Percentiles rank a stretch among this genome's conserved stretches.
These are phyloP conservation scores for Botrytis deweyae DNA, from an alignment of 2,329 filamentous ascomycete genomes.

Conservation along the genomic window DNA sequence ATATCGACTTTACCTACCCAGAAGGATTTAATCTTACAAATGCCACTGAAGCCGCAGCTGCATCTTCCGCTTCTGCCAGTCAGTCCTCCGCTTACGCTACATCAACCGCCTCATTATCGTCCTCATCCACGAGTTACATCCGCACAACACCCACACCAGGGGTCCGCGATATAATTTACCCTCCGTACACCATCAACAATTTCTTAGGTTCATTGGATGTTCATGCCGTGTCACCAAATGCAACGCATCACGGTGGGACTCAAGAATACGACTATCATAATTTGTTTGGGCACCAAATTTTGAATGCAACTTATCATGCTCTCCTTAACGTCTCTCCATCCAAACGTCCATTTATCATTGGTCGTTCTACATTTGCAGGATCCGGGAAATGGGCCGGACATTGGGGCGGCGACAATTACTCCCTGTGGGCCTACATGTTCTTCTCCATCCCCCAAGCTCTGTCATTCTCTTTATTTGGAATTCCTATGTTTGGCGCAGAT, in stretches of 20 bases:
- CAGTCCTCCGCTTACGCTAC: conserved; percentile 45
- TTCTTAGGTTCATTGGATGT: conserved; percentile 69
- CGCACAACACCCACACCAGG: conserved; percentile 62
- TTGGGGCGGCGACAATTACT: conserved; percentile 77
- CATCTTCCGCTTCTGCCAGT: conserved; percentile 52
- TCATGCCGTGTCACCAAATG: conserved; percentile 73
- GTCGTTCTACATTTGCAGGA: conserved; percentile 76
- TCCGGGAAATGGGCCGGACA: conserved; percentile 75
- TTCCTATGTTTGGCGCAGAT: conserved; percentile 74
- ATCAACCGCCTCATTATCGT: conserved; percentile 34
- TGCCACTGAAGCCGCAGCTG: conserved; percentile 62
- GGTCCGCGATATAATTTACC: conserved; percentile 66
- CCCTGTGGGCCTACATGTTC: conserved; percentile 71
- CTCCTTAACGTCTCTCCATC: conserved; percentile 44
- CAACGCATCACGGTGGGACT: conserved; percentile 70
- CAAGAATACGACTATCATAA: conserved; percentile 84
- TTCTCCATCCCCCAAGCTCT: conserved; percentile 77
- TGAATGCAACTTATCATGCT: conserved; percentile 67
- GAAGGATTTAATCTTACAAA: conserved; percentile 71
- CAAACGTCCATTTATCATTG: conserved; percentile 81
- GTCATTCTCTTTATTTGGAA: conserved; percentile 70
- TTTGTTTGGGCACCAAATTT: conserved; percentile 71
- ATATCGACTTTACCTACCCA: conserved; percentile 60
- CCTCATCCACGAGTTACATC: conserved; percentile 47
- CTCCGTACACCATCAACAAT: conserved; percentile 76